Percentiles rank a stretch among this genome's conserved stretches.
These are phyloP conservation scores for Discostella stelligera DNA, from an alignment of 352 stramenopile species.

Conservation along the genomic window DNA sequence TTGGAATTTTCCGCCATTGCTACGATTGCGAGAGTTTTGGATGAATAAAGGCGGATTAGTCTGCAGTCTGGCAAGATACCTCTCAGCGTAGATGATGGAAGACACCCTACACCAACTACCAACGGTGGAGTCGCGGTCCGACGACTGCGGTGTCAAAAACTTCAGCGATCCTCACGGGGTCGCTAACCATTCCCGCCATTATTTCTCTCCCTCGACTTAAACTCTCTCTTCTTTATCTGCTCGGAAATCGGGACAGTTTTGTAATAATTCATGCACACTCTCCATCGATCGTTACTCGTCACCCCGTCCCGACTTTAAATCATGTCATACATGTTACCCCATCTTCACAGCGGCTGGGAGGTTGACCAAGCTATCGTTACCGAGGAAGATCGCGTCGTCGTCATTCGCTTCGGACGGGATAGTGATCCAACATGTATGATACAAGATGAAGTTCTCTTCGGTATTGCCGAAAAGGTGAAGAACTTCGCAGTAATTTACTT, in stretches of 20 bases:
- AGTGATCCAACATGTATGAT: slow-evolving; percentile 97
- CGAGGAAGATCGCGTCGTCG: slow-evolving; percentile 97
- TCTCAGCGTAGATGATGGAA: no score
- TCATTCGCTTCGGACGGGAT: slow-evolving; percentile 98
- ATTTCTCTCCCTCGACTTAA: no score
- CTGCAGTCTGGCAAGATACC: neutral
- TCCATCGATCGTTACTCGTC: no score
- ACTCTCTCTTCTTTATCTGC: no score
- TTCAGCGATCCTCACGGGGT: no score
- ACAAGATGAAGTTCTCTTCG: slow-evolving; percentile 94
- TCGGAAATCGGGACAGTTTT: no score
- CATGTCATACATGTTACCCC: slow-evolving; percentile 94
- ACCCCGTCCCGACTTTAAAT: no score
- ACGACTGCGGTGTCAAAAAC: no score
- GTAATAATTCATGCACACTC: no score
- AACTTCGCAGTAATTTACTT: slow-evolving; percentile 99
- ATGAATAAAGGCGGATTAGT: neutral
- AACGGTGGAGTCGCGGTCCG: no score
- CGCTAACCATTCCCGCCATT: no score
- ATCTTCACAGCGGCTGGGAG: slow-evolving; percentile 95
- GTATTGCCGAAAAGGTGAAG: slow-evolving; percentile 97
- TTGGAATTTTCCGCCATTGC: neutral
- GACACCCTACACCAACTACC: no score
- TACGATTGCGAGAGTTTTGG: neutral
- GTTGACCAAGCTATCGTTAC: slow-evolving; percentile 99